A percentile compares a stretch with the other conserved stretches of the same genome.
Evolutionary conservation across 1,284 basidiomycete species (phyloP).

Genomic region (Pseudozyma pruni): DNA sequence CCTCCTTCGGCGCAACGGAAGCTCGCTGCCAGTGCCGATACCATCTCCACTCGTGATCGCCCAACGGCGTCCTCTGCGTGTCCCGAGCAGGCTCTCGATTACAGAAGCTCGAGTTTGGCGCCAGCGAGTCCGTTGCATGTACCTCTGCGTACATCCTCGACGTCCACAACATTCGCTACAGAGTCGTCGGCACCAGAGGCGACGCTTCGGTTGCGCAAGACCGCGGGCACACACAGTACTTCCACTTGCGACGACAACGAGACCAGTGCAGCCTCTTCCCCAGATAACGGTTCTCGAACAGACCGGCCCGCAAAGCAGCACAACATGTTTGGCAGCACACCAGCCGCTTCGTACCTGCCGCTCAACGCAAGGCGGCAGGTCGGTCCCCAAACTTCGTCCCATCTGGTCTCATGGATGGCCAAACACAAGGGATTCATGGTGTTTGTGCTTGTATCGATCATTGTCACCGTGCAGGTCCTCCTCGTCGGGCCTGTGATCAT

Average conservation of each 20-base stretch:
- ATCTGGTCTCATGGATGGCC: slow-evolving; percentile 40
- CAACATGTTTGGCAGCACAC: slow-evolving; percentile 37
- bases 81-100: not conserved
- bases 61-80: slow-evolving; percentile 2
- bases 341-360: slow-evolving; percentile 39
- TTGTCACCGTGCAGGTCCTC: slow-evolving; percentile 35
- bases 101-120: no score
- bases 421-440: slow-evolving; percentile 46
- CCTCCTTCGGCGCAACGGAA: not conserved
- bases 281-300: not conserved
- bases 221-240: not conserved
- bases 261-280: not conserved
- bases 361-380: slow-evolving; percentile 26
- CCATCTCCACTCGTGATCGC: no score
- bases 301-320: slow-evolving; percentile 1
- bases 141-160: not conserved
- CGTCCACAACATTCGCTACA: not conserved
- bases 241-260: not conserved
- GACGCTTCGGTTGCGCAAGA: slow-evolving; percentile 29
- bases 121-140: not conserved
- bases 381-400: slow-evolving; percentile 25
- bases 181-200: slow-evolving; percentile 3
- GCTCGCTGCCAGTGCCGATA: no score
- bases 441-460: slow-evolving; percentile 36
- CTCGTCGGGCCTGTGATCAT: slow-evolving; percentile 34